phyloP scores from a whole-genome alignment of 371 early-diverging fungal genomes.

The Apophysomyces trapeziformis region DNA sequence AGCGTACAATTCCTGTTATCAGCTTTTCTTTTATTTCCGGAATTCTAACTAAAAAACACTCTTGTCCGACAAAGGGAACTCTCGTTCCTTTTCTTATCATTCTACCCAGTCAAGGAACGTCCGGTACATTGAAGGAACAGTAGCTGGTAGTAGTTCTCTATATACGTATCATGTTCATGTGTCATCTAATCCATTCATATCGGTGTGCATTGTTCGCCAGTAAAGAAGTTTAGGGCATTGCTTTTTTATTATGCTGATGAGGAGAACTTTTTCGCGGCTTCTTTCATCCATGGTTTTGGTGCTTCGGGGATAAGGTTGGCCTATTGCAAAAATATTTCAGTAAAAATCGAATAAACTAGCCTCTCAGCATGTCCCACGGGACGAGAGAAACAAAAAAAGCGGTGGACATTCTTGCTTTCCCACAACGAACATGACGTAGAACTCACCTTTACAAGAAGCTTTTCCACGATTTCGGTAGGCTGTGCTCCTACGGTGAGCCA shows the following conservation, averaged over 20 bases:
- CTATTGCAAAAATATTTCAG: conserved; percentile 25
- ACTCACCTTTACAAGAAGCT: conserved; percentile 86
- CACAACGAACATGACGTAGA: no score
- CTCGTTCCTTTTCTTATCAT: no score
- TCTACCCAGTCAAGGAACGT: not conserved
- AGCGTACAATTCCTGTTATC: no score
- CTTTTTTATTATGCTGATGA: conserved; percentile 13
- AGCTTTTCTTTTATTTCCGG: no score
- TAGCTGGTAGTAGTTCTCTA: not conserved
- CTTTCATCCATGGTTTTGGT: conserved; percentile 64
- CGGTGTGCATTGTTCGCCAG: not conserved
- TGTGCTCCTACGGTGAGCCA: conserved; percentile 97
- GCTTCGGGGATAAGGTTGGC: conserved; percentile 62
- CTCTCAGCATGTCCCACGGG: not conserved
- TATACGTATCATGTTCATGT: not conserved
- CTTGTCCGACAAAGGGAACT: no score
- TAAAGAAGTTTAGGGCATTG: not conserved
- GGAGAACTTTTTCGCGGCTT: conserved; percentile 41
- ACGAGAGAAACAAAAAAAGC: not conserved
- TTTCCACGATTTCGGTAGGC: conserved; percentile 86
- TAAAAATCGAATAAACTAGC: not conserved
- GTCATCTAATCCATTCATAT: not conserved
- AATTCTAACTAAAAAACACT: no score
- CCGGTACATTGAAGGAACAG: not conserved
- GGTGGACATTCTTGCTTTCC: no score